phyloP scores from a whole-genome alignment of 2,329 filamentous ascomycete genomes.

The Clathrospora elynae region DNA sequence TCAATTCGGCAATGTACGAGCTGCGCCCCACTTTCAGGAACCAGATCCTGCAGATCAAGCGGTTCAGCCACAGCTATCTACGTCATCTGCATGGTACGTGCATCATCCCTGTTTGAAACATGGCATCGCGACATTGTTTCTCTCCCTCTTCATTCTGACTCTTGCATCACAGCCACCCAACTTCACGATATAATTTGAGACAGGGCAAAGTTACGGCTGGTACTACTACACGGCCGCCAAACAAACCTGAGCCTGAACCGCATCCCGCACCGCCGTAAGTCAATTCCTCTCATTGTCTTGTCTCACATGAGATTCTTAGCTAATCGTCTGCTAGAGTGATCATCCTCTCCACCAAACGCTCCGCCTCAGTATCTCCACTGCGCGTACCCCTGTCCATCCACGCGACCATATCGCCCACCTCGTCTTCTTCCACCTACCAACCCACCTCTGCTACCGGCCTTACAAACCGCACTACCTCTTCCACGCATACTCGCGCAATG shows the following conservation, averaged over 20 bases:
- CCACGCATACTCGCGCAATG: slow-evolving; percentile 23
- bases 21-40: slow-evolving; percentile 26
- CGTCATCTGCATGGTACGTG: slow-evolving; percentile 34
- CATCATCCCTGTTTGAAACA: slow-evolving; percentile 18
- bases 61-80: slow-evolving; percentile 22
- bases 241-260: slow-evolving; percentile 18
- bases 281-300: neutral
- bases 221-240: slow-evolving; percentile 1
- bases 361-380: slow-evolving; percentile 6
- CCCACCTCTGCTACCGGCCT: neutral
- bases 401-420: neutral
- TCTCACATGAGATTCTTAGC: neutral
- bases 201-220: neutral
- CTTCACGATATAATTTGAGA: slow-evolving; percentile 17
- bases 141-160: slow-evolving; percentile 1
- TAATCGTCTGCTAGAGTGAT: slow-evolving; percentile 19
- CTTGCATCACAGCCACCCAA: slow-evolving; percentile 6
- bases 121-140: slow-evolving; percentile 8
- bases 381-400: neutral
- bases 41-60: slow-evolving; percentile 24
- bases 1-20: slow-evolving; percentile 21
- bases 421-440: neutral
- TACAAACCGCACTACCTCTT: neutral
- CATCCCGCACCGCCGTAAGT: slow-evolving; percentile 27
- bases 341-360: slow-evolving; percentile 22